These are phyloP conservation scores for Podosphaera leucotricha DNA, from an alignment of 2,329 filamentous ascomycete species.

Conservation along the genomic window DNA sequence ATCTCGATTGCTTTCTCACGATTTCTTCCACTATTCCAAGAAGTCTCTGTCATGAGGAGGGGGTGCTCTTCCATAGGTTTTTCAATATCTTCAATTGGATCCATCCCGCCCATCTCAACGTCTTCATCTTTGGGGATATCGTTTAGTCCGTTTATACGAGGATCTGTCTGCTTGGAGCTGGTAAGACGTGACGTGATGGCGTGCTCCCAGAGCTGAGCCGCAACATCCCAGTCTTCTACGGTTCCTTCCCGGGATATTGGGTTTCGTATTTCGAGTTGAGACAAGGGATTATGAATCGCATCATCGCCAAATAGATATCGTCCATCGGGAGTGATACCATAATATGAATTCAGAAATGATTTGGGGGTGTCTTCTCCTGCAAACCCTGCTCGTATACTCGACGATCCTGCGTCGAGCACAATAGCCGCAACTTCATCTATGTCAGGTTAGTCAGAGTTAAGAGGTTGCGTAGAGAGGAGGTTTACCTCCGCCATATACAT, in stretches of 20 bases:
- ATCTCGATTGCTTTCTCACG: slow-evolving; percentile 90
- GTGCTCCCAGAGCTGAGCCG: slow-evolving; percentile 76
- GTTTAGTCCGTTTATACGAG: slow-evolving; percentile 58
- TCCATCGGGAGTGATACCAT: slow-evolving; percentile 36
- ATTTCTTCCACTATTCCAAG: slow-evolving; percentile 73
- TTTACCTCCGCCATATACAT: slow-evolving; percentile 39
- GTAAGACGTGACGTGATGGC: slow-evolving; percentile 75
- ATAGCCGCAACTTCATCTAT: slow-evolving; percentile 92
- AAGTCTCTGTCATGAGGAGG: slow-evolving; percentile 76
- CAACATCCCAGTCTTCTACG: slow-evolving; percentile 91
- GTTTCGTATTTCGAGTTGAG: slow-evolving; percentile 65
- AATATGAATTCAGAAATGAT: slow-evolving; percentile 74
- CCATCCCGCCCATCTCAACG: slow-evolving; percentile 23
- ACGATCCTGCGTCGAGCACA: slow-evolving; percentile 86
- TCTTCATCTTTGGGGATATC: slow-evolving; percentile 27
- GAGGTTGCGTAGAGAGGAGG: not conserved
- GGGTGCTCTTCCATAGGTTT: slow-evolving; percentile 76
- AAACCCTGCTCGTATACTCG: slow-evolving; percentile 77
- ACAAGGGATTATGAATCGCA: slow-evolving; percentile 53
- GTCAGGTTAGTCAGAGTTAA: slow-evolving; percentile 3
- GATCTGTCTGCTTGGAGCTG: slow-evolving; percentile 43
- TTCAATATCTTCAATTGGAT: slow-evolving; percentile 33
- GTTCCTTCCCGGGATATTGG: slow-evolving; percentile 75
- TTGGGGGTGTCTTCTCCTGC: slow-evolving; percentile 96
- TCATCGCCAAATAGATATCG: slow-evolving; percentile 68